Evolutionary conservation across 257 asterid genomes (phyloP).

Genomic region (Handroanthus guayacan): DNA sequence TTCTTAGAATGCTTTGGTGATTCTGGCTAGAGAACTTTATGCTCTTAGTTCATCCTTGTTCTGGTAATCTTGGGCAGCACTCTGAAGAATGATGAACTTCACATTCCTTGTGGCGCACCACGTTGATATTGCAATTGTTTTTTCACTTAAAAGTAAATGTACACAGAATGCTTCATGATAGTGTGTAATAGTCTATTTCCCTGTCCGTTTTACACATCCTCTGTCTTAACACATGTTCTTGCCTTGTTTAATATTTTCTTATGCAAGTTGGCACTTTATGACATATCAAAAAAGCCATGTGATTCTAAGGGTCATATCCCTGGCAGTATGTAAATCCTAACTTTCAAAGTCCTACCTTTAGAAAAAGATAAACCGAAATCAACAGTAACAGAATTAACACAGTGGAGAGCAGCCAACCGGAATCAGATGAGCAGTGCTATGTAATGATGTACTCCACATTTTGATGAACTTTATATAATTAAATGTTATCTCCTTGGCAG

Average conservation of each 20-base stretch:
- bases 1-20: neutral
- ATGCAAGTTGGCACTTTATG: neutral
- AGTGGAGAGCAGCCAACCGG: too few relatives aligned
- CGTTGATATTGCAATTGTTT: constrained; percentile 21
- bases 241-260: constrained; percentile 23
- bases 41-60: constrained; percentile 9
- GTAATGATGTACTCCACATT: neutral
- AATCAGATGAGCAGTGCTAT: too few relatives aligned
- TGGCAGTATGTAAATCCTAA: too few relatives aligned
- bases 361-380: too few relatives aligned
- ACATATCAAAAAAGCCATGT: neutral
- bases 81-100: constrained; percentile 8
- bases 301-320: too few relatives aligned
- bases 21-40: neutral
- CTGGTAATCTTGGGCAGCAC: constrained; percentile 11
- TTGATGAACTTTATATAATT: neutral
- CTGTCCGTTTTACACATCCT: constrained; percentile 16
- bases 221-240: constrained; percentile 28
- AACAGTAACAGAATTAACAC: too few relatives aligned
- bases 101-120: constrained; percentile 23
- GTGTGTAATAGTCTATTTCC: constrained; percentile 7
- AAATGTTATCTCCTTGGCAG: neutral
- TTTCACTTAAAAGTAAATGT: constrained; percentile 15
- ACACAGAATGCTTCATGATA: constrained; percentile 23
- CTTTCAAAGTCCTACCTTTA: too few relatives aligned